A percentile compares a stretch with the other conserved stretches of the same genome.
Conservation (phyloP, 208 protist genomes). For the Leishmania turanica region DNA sequence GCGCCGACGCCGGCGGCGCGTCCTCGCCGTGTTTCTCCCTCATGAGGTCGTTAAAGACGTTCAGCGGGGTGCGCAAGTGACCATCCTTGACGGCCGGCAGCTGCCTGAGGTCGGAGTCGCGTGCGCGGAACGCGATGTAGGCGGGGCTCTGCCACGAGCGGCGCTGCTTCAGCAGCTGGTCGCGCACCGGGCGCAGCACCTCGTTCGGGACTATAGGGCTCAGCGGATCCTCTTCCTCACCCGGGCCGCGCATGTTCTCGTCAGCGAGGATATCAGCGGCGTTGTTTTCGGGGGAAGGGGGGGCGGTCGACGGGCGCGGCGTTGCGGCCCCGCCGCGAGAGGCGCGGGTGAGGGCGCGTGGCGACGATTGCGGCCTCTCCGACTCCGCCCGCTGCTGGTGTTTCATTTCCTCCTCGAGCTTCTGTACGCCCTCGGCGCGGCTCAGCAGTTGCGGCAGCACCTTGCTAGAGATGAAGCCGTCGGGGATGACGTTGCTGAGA, state of each 20-base stretch:
- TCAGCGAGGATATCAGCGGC: conserved; percentile 37
- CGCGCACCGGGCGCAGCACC: conserved; percentile 55
- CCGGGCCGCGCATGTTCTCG: conserved; percentile 39
- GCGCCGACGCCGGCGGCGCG: conserved; percentile 23
- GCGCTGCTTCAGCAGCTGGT: conserved; percentile 50
- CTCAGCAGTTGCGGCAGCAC: conserved; percentile 63
- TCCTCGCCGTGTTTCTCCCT: conserved; percentile 56
- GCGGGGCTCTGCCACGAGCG: conserved; percentile 40
- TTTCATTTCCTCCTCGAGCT: conserved; percentile 58
- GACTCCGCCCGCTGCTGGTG: conserved; percentile 30
- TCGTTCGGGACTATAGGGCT: conserved; percentile 55
- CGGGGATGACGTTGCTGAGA: conserved; percentile 50
- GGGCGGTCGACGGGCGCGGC: conserved; percentile 12
- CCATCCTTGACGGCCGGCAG: conserved; percentile 68
- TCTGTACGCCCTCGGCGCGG: conserved; percentile 57
- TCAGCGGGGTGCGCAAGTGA: conserved; percentile 70
- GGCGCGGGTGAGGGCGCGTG: conserved; percentile 35
- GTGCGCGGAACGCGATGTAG: conserved; percentile 50
- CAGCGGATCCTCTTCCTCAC: conserved; percentile 79
- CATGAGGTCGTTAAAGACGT: conserved; percentile 80
- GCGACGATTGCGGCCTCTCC: conserved; percentile 26
- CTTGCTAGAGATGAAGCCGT: conserved; percentile 54
- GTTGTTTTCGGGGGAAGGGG: conserved; percentile 1
- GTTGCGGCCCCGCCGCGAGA: conserved; percentile 33
- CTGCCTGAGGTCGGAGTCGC: conserved; percentile 47